Conservation (phyloP, 305 asterid genomes). For the Rubia peregrina region DNA sequence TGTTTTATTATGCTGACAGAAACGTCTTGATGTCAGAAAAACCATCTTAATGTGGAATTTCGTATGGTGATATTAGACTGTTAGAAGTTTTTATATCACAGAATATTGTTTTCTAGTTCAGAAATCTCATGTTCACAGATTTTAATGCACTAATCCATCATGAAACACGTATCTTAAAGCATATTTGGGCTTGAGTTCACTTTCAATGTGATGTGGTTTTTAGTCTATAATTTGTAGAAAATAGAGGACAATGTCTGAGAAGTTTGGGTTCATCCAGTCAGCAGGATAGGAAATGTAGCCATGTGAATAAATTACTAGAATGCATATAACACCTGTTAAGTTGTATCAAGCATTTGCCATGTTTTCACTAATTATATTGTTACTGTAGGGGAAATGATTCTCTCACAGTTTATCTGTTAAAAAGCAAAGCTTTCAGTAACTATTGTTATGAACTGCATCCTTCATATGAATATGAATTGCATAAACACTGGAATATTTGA, state of each 20-base stretch:
- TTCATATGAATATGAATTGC: neutral
- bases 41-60: neutral
- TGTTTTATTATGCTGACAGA: neutral
- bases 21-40: neutral
- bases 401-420: neutral
- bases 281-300: conserved; percentile 2
- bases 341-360: neutral
- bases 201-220: neutral
- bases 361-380: neutral
- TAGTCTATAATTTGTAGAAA: neutral
- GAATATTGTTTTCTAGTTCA: neutral
- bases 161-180: neutral
- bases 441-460: neutral
- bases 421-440: neutral
- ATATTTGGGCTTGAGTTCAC: neutral
- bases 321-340: neutral
- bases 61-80: neutral
- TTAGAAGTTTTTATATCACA: neutral
- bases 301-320: neutral
- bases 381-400: neutral
- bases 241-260: neutral
- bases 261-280: neutral
- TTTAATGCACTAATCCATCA: neutral
- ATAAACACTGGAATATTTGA: neutral
- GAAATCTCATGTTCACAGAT: neutral